Percentiles rank a stretch among this genome's conserved stretches.
Conservation (phyloP, 2,329 filamentous ascomycete genomes). For the Aspergillus ustus region DNA sequence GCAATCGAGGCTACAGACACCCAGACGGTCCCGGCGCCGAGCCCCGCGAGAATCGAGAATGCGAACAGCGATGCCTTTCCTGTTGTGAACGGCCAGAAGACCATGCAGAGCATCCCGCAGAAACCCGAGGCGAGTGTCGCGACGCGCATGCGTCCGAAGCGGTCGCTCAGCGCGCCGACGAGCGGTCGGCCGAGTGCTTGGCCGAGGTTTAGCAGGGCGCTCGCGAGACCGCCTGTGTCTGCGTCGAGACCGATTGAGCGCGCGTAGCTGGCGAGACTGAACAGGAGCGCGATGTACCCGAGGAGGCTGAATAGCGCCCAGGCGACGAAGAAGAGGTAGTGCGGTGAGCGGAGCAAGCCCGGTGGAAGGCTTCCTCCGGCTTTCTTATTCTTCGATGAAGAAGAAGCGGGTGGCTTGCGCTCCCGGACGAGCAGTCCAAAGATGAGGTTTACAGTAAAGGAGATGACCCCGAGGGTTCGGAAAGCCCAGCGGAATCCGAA, state of each 20-base stretch:
- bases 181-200: constrained; percentile 58
- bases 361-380: neutral
- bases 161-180: constrained; percentile 63
- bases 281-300: constrained; percentile 66
- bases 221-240: constrained; percentile 60
- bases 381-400: neutral
- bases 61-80: neutral
- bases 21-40: neutral
- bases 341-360: neutral
- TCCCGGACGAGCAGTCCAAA: neutral
- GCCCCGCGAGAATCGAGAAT: neutral
- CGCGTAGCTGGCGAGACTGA: constrained; percentile 65
- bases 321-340: neutral
- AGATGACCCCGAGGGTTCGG: neutral
- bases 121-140: constrained; percentile 35
- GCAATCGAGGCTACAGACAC: constrained; percentile 25
- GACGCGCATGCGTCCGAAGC: constrained; percentile 63
- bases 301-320: constrained; percentile 55
- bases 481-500: neutral
- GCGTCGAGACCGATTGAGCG: constrained; percentile 58
- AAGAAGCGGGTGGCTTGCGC: too few species aligned
- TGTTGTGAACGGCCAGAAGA: constrained; percentile 51
- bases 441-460: neutral
- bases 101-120: constrained; percentile 28
- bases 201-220: constrained; percentile 64